A percentile compares a stretch with the other conserved stretches of the same genome.
Evolutionary conservation across 202 grass and related monocot species (phyloP).

Genomic region (Carex sylvatica): DNA sequence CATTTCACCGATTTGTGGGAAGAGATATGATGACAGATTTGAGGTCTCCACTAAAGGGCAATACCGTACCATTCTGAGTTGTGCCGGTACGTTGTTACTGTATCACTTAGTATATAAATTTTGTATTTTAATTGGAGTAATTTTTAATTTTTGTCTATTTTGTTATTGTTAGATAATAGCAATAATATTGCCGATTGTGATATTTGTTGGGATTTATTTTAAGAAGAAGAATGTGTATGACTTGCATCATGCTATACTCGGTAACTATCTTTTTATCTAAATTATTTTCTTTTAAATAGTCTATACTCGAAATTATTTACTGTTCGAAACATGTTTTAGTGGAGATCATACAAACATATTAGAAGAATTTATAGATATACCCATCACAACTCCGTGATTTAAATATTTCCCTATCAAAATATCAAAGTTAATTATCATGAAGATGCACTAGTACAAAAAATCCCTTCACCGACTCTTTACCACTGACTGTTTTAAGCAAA

Average conservation of each 20-base stretch:
- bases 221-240: slow-evolving; percentile 88
- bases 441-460: too few species aligned
- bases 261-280: slow-evolving; percentile 37
- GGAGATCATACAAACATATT: too few species aligned
- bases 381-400: too few species aligned
- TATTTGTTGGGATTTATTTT: slow-evolving; percentile 68
- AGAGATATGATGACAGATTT: slow-evolving; percentile 78
- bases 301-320: too few species aligned
- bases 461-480: too few species aligned
- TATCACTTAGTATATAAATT: background rate
- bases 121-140: background rate
- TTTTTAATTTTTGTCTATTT: slow-evolving; percentile 25
- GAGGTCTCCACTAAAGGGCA: slow-evolving; percentile 66
- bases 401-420: too few species aligned
- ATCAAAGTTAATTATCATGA: too few species aligned
- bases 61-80: slow-evolving; percentile 81
- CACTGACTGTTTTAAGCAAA: too few species aligned
- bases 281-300: too few species aligned
- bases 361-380: too few species aligned
- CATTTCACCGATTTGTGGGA: slow-evolving; percentile 88
- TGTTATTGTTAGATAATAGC: slow-evolving; percentile 55
- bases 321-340: too few species aligned
- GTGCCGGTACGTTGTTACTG: slow-evolving; percentile 57
- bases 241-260: slow-evolving; percentile 84
- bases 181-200: slow-evolving; percentile 45